Evolutionary conservation across 2,329 filamentous ascomycete species (phyloP).

Genomic region (Aspergillus awamori): DNA sequence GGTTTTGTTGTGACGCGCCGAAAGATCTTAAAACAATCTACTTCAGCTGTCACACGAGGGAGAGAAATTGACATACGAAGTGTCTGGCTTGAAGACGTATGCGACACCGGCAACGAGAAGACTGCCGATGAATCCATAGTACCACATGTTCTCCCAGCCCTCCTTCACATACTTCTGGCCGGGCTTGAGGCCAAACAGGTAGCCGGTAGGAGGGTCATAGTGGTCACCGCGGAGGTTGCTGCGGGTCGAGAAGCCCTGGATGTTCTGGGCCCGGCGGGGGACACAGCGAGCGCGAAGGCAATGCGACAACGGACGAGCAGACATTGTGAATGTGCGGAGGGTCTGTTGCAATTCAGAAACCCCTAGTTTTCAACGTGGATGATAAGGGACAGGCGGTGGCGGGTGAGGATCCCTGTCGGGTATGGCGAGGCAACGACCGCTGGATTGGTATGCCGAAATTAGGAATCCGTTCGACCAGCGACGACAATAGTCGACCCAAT

Average conservation of each 20-base stretch:
- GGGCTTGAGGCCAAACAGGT: slow-evolving; percentile 91
- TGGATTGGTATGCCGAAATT: slow-evolving; percentile 10
- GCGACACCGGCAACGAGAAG: slow-evolving; percentile 73
- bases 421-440: slow-evolving; percentile 16
- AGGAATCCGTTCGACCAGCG: slow-evolving; percentile 16
- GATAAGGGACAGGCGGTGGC: slow-evolving; percentile 24
- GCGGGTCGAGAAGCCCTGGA: slow-evolving; percentile 46
- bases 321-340: slow-evolving; percentile 38
- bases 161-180: slow-evolving; percentile 95
- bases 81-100: slow-evolving; percentile 97
- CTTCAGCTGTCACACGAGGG: slow-evolving; percentile 1
- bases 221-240: slow-evolving; percentile 62
- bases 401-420: slow-evolving; percentile 23
- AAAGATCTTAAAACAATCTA: background rate
- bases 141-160: slow-evolving; percentile 89
- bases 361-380: slow-evolving; percentile 16
- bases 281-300: slow-evolving; percentile 45
- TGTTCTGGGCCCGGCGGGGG: slow-evolving; percentile 38
- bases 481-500: slow-evolving; percentile 27
- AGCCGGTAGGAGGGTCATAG: slow-evolving; percentile 87
- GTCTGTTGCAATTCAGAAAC: slow-evolving; percentile 6
- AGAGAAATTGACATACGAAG: slow-evolving; percentile 71
- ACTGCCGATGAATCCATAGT: slow-evolving; percentile 81
- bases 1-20: too few relatives aligned
- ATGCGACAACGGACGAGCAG: slow-evolving; percentile 42